phyloP scores from a whole-genome alignment of 176 grass and related monocot species.

The Triticum dicoccoides region DNA sequence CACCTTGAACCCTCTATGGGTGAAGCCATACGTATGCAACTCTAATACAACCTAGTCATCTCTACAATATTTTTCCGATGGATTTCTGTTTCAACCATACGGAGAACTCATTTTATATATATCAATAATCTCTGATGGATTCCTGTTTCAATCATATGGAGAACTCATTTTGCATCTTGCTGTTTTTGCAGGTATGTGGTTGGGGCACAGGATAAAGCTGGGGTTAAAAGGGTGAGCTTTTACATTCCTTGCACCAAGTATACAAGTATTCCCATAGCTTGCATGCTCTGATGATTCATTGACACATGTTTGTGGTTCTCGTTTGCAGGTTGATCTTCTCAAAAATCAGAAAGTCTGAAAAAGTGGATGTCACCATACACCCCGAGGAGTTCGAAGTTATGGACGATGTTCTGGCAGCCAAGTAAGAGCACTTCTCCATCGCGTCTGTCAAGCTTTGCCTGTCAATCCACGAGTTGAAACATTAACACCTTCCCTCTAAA shows the following conservation, averaged over 20 bases:
- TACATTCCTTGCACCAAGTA: background rate
- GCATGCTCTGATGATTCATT: background rate
- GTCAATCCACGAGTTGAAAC: background rate
- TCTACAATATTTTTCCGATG: background rate
- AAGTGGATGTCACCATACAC: constrained; percentile 98
- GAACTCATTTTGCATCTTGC: constrained; percentile 8
- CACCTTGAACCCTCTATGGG: constrained; percentile 57
- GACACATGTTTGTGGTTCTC: background rate
- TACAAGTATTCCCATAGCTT: background rate
- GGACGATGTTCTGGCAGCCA: constrained; percentile 97
- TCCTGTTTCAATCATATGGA: background rate
- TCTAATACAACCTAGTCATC: background rate
- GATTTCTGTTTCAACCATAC: background rate
- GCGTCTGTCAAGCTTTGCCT: background rate
- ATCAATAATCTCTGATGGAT: background rate
- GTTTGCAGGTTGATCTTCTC: constrained; percentile 83
- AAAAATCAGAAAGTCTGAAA: constrained; percentile 93
- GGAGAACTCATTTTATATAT: background rate
- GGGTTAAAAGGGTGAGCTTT: constrained; percentile 74
- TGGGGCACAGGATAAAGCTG: constrained; percentile 73
- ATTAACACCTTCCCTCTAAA: background rate
- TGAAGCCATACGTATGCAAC: constrained; percentile 60
- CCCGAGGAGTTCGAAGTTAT: constrained; percentile 93
- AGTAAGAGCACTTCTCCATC: constrained; percentile 41
- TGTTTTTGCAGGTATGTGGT: constrained; percentile 66